phyloP scores from a whole-genome alignment of 257 asterid species.

The Marsdenia floribunda region DNA sequence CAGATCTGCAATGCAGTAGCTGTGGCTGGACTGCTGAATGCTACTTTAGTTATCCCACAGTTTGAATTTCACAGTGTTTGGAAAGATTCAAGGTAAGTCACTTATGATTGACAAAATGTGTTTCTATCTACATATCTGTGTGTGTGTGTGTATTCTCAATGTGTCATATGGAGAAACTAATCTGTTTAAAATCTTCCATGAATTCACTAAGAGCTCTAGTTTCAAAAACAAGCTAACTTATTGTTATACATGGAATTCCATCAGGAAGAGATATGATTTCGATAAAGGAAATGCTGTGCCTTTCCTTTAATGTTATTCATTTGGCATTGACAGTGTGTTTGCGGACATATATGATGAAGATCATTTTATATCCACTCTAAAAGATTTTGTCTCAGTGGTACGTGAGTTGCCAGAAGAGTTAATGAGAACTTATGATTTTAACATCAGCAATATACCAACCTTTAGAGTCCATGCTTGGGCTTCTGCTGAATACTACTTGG shows the following conservation, averaged over 20 bases:
- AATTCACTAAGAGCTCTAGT: too few relatives aligned
- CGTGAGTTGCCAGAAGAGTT: slow-evolving; percentile 58
- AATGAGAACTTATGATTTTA: slow-evolving; percentile 55
- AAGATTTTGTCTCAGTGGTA: slow-evolving; percentile 54
- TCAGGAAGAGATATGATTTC: neutral
- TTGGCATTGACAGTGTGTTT: slow-evolving; percentile 49
- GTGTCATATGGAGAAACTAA: neutral
- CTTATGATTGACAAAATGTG: neutral
- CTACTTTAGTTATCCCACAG: slow-evolving; percentile 73
- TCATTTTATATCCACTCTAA: slow-evolving; percentile 59
- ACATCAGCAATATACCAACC: slow-evolving; percentile 61
- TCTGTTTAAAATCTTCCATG: neutral
- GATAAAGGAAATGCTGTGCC: neutral
- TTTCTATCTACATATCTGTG: too few relatives aligned
- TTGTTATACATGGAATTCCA: neutral
- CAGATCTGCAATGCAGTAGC: slow-evolving; percentile 95
- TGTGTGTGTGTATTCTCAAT: too few relatives aligned
- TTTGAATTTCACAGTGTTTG: slow-evolving; percentile 76
- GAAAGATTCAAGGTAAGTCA: slow-evolving; percentile 73
- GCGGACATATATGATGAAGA: slow-evolving; percentile 79
- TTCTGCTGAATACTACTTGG: slow-evolving; percentile 58
- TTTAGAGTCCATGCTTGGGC: slow-evolving; percentile 75
- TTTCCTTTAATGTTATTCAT: neutral
- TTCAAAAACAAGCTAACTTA: neutral
- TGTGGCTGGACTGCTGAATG: slow-evolving; percentile 71